These are phyloP conservation scores for Xerophyta viscosa DNA, from an alignment of 106 monocot genomes.

Conservation along the genomic window DNA sequence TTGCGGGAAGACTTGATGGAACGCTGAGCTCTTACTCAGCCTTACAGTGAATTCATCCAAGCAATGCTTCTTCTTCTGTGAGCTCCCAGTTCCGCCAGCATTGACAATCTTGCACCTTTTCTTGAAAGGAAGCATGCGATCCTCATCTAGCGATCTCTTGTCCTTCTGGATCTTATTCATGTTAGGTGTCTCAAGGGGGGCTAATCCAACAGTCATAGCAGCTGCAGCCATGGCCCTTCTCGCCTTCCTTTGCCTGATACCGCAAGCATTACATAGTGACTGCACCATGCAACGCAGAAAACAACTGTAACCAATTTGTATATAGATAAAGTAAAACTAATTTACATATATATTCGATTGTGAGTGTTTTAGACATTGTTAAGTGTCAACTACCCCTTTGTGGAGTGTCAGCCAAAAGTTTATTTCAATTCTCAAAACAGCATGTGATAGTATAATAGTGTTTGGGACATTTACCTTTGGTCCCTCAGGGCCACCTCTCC, in stretches of 20 bases:
- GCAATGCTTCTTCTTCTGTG: conserved; percentile 25
- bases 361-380: neutral
- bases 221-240: conserved; percentile 17
- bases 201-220: conserved; percentile 1
- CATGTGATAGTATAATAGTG: too few relatives aligned
- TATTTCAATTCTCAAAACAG: too few relatives aligned
- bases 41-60: conserved; percentile 35
- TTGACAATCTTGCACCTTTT: conserved; percentile 63
- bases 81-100: neutral
- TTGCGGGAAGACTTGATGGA: conserved; percentile 47
- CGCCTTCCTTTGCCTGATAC: conserved; percentile 31
- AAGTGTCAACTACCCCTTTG: too few relatives aligned
- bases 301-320: neutral
- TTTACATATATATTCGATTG: neutral
- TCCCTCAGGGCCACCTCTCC: conserved; percentile 13
- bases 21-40: conserved; percentile 31
- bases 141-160: conserved; percentile 14
- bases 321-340: neutral
- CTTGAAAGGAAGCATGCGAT: conserved; percentile 65
- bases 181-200: neutral
- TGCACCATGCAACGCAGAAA: conserved; percentile 2
- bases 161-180: conserved; percentile 9
- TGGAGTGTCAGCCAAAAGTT: too few relatives aligned
- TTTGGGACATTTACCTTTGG: conserved; percentile 3
- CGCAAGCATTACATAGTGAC: conserved; percentile 35